A percentile compares a stretch with the other conserved stretches of the same genome.
phyloP scores from a whole-genome alignment of 1,284 basidiomycete species.

The Tylopilus sp. region DNA sequence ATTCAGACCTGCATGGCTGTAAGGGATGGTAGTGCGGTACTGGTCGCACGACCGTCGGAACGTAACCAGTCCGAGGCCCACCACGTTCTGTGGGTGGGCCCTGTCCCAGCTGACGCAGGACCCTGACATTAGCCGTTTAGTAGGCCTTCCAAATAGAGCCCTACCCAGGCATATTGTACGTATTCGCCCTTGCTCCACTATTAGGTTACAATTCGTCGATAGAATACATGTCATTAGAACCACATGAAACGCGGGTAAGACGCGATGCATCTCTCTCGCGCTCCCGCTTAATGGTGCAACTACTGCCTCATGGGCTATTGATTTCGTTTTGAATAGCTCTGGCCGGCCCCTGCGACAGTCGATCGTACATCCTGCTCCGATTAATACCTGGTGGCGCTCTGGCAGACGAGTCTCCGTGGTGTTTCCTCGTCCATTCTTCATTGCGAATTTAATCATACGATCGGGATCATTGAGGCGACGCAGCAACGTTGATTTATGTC shows the following conservation, averaged over 20 bases:
- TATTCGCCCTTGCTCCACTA: conserved; percentile 24
- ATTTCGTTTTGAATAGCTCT: conserved; percentile 8
- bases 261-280: conserved; percentile 5
- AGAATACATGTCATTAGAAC: conserved; percentile 19
- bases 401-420: conserved; percentile 22
- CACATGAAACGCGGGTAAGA: conserved; percentile 11
- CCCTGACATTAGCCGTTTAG: conserved; percentile 13
- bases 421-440: conserved; percentile 21
- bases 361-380: conserved; percentile 27
- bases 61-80: neutral
- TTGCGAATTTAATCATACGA: conserved; percentile 26
- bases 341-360: conserved; percentile 10
- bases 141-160: conserved; percentile 20
- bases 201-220: conserved; percentile 20
- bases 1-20: neutral
- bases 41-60: conserved; percentile 3
- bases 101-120: conserved; percentile 10
- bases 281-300: conserved; percentile 15
- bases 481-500: conserved; percentile 14
- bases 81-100: conserved; percentile 1
- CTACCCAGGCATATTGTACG: conserved; percentile 17
- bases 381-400: conserved; percentile 22
- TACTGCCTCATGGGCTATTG: conserved; percentile 19
- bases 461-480: conserved; percentile 21
- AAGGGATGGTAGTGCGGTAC: conserved; percentile 2